Evolutionary conservation across 352 stramenopile genomes (phyloP), one percentile per base, ranked within the genome.

Genomic region (Globisporangium viniferum): DNA sequence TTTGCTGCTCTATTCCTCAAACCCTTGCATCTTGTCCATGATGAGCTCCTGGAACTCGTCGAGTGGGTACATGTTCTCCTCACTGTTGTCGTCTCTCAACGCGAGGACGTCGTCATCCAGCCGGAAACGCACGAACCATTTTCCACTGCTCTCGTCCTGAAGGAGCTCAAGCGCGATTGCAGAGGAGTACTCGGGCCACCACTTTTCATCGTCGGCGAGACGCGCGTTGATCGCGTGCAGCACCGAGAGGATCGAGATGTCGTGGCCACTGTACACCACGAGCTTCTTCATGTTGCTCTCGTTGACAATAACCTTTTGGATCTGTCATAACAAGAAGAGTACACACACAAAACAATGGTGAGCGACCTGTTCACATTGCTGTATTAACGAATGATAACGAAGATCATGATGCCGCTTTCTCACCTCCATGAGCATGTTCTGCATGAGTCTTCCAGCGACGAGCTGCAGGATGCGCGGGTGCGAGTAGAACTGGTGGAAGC

Each of bases 401-500:
- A 20, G 4, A 10, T 15, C 9, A 15, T 41, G 35, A 3, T 33
- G 10, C 12, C 24, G 6, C 49, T 63, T n/a, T 55, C 24, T 24
- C 24, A 84, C 75, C 73, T 92, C 80, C 35, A 69, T 64, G 5
- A 91, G 73, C 18, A 89, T 76, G 31, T 89, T 80, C 46, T 88
- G 72, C 70, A 91, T 81, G 36, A 95, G 70, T 5, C 76, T 73
- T 7, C 82, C 81, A 18, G 78, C 83, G 39, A 94, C 84, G 48
- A 91, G 75, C 44, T 80, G 80, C 15, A 91, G 64, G 61, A 95
- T 92, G 58, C 71, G 77, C 22, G 64, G 71, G 70, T 95, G 64
- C 33, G 86, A 84, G 68, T 94, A 95, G 66, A 92, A 95, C 71
- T 92, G 78, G 54, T 92, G 80, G 59, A 94, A 95, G 59, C 88